A percentile compares a stretch with the other conserved stretches of the same genome.
phyloP scores from a whole-genome alignment of 805 yeast genomes.

The Wickerhamiella australiensis region DNA sequence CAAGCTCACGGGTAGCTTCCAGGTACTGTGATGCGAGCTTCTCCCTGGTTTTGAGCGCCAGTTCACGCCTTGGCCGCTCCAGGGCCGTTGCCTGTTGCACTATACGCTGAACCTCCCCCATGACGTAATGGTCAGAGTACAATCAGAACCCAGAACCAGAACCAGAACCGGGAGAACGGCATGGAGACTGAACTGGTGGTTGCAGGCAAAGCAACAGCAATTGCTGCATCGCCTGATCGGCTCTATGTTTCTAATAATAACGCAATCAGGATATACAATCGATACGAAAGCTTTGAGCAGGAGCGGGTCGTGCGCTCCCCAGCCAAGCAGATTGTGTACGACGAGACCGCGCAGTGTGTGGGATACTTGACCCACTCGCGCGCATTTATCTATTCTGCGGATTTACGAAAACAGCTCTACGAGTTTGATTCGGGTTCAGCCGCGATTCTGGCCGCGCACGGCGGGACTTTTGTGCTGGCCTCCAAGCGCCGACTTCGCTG shows the following conservation, averaged over 20 bases:
- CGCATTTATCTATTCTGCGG: conserved; percentile 3
- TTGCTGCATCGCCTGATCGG: conserved; percentile 1
- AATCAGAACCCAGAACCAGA: no score
- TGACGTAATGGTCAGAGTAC: no score
- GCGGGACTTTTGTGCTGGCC: neutral
- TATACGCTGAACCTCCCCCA: conserved; percentile 8
- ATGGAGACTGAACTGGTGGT: conserved; percentile 9
- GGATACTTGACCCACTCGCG: neutral
- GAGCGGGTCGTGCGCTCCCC: neutral
- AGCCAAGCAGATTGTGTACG: neutral
- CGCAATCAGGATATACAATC: neutral
- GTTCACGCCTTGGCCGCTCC: conserved; percentile 6
- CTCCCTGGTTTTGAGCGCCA: conserved; percentile 1
- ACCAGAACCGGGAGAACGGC: neutral
- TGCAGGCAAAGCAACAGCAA: neutral
- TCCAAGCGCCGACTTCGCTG: conserved; percentile 11
- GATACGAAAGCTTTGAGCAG: neutral
- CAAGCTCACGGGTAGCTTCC: conserved; percentile 7
- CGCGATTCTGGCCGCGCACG: neutral
- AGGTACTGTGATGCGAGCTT: neutral
- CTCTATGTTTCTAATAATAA: neutral
- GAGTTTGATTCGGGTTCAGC: conserved; percentile 5
- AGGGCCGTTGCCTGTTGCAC: conserved; percentile 8
- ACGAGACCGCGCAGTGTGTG: neutral
- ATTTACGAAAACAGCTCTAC: neutral